A percentile compares a stretch with the other conserved stretches of the same genome.
Conservation (phyloP, 179 eudicot species). For the Heliamphora pulchella region DNA sequence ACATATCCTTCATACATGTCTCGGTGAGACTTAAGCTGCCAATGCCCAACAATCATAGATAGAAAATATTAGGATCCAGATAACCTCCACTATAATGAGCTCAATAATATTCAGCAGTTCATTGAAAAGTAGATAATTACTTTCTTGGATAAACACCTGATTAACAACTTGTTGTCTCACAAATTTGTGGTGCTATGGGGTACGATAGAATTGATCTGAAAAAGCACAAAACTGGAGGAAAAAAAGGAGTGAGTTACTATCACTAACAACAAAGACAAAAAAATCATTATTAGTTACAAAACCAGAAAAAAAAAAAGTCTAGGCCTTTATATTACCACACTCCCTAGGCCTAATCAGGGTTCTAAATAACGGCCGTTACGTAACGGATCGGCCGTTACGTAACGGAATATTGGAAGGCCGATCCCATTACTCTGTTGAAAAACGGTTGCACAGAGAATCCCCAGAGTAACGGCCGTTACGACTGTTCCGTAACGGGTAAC, state of each 20-base stretch:
- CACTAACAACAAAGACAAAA: neutral
- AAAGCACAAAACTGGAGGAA: conserved; percentile 50
- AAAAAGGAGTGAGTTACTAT: conserved; percentile 8
- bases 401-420: too few relatives aligned
- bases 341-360: too few relatives aligned
- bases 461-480: too few relatives aligned
- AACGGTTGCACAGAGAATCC: too few relatives aligned
- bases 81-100: neutral
- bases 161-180: conserved; percentile 60
- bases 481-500: too few relatives aligned
- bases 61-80: conserved; percentile 1
- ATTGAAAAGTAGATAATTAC: neutral
- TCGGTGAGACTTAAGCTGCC: conserved; percentile 51
- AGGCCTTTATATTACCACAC: too few relatives aligned
- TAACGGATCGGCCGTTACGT: too few relatives aligned
- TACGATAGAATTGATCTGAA: conserved; percentile 61
- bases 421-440: too few relatives aligned
- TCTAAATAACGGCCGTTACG: too few relatives aligned
- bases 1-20: conserved; percentile 58
- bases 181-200: conserved; percentile 51
- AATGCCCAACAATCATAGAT: conserved; percentile 10
- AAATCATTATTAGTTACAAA: neutral
- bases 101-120: neutral
- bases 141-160: conserved; percentile 37
- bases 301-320: neutral